Conservation (phyloP, 768 basidiomycete species). For the Mycena venus region DNA sequence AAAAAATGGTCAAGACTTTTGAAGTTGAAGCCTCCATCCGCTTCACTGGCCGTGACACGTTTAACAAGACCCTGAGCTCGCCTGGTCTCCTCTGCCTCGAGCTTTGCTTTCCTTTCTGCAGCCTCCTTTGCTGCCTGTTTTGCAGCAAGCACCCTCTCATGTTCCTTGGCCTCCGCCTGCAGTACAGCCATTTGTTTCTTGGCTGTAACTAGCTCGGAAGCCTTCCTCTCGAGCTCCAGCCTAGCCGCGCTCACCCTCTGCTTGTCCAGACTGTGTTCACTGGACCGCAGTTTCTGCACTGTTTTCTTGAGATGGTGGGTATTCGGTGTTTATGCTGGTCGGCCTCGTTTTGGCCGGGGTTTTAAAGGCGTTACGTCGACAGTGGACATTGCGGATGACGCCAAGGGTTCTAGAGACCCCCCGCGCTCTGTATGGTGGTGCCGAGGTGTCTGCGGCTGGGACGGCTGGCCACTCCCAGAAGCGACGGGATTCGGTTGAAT, state of each 20-base stretch:
- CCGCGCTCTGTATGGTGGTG: neutral
- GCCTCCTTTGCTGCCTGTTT: neutral
- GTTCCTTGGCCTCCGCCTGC: neutral
- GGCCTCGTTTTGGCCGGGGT: neutral
- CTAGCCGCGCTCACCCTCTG: neutral
- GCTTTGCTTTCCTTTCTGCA: neutral
- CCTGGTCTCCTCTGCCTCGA: neutral
- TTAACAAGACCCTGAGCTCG: neutral
- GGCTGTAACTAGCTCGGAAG: neutral
- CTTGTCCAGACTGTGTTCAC: neutral
- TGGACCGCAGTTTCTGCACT: neutral
- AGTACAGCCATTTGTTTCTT: neutral
- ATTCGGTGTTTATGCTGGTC: neutral
- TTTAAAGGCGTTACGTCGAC: neutral
- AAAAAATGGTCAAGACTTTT: constrained; percentile 10
- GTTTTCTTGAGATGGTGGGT: neutral
- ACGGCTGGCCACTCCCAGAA: neutral
- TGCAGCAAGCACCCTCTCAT: neutral
- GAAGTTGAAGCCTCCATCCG: constrained; percentile 22
- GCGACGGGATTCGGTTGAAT: neutral
- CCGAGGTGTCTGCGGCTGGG: neutral
- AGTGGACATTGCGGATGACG: neutral
- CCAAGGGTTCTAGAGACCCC: neutral
- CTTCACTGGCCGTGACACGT: neutral
- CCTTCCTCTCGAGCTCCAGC: neutral